Evolutionary conservation across 164 flowering plant species (phyloP).

Genomic region (Vitis amurensis): DNA sequence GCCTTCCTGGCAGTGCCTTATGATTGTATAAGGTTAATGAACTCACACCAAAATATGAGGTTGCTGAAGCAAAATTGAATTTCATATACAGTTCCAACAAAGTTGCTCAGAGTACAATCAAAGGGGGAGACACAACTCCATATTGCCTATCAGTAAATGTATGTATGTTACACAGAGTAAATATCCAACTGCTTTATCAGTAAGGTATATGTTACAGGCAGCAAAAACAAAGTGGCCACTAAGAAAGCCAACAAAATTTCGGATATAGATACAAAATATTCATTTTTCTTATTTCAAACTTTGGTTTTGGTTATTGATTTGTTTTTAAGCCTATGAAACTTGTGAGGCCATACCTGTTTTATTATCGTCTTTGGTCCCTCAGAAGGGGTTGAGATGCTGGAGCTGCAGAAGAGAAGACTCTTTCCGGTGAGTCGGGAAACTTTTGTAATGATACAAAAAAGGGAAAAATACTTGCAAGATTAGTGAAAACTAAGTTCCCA

Average conservation of each 20-base stretch:
- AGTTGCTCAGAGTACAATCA: too few species aligned
- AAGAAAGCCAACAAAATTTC: too few species aligned
- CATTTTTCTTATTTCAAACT: background rate
- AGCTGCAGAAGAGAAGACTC: slow-evolving; percentile 32
- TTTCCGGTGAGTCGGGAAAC: background rate
- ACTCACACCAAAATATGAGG: too few species aligned
- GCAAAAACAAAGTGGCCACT: background rate
- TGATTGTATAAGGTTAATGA: too few species aligned
- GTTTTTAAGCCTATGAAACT: too few species aligned
- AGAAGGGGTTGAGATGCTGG: slow-evolving; percentile 52
- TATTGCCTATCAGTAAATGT: background rate
- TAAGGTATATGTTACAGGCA: background rate
- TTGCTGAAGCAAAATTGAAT: too few species aligned
- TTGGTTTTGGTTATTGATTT: too few species aligned
- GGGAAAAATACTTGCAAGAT: background rate
- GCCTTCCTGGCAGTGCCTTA: too few species aligned
- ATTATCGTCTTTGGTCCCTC: slow-evolving; percentile 29
- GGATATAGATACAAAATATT: background rate
- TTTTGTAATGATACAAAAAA: background rate
- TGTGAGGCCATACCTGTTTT: background rate
- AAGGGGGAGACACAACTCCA: too few species aligned
- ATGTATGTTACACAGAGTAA: background rate
- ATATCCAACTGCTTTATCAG: background rate
- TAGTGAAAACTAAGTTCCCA: too few species aligned
- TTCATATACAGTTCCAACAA: too few species aligned